Evolutionary conservation across 768 basidiomycete genomes (phyloP).

Genomic region (Boletales sp.): DNA sequence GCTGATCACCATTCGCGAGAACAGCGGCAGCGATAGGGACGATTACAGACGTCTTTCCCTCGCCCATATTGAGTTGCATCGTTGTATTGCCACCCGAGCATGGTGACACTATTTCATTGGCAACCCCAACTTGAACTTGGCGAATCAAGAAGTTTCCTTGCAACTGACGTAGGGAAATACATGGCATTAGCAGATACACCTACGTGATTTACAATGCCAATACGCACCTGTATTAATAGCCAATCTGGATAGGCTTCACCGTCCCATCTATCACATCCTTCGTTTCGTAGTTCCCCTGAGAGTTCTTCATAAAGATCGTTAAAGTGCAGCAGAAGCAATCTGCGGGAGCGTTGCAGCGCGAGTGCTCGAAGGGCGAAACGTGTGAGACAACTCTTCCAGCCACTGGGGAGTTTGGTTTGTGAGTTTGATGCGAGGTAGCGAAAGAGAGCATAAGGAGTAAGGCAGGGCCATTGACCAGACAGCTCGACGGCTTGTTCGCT

Average conservation of each 20-base stretch:
- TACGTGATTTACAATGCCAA: neutral
- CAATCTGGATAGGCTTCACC: neutral
- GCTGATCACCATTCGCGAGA: conserved; percentile 39
- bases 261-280: no score
- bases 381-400: conserved; percentile 28
- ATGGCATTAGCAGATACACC: neutral
- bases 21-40: conserved; percentile 40
- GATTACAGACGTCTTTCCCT: conserved; percentile 11
- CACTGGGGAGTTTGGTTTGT: no score
- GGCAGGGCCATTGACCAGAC: no score
- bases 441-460: no score
- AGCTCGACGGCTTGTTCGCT: no score
- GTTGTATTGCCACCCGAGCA: neutral
- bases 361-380: conserved; percentile 25
- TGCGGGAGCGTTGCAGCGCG: conserved; percentile 20
- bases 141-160: neutral
- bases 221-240: neutral
- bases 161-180: neutral
- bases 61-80: neutral
- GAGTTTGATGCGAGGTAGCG: no score
- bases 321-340: no score
- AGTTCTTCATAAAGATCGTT: no score
- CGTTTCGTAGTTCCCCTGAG: no score
- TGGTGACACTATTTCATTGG: neutral
- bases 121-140: neutral